phyloP scores from a whole-genome alignment of 768 basidiomycete genomes.

The Guyanaporus albipodus region DNA sequence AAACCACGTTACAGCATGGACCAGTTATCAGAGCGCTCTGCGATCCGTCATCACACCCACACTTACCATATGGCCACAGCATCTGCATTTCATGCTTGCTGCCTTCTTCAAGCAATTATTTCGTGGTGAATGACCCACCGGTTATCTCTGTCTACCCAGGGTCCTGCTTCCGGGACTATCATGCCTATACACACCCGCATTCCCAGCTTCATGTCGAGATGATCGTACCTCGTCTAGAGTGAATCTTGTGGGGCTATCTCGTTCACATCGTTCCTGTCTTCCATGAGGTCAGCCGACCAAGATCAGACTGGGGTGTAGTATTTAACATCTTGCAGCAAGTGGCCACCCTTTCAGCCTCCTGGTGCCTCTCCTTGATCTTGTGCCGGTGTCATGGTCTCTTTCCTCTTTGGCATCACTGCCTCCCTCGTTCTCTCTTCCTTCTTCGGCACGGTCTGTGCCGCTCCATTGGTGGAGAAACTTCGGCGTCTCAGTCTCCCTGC shows the following conservation, averaged over 20 bases:
- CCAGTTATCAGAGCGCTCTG: not conserved
- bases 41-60: not conserved
- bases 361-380: not conserved
- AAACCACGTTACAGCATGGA: too few relatives aligned
- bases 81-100: not conserved
- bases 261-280: slow-evolving; percentile 4
- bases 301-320: slow-evolving; percentile 5
- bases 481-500: slow-evolving; percentile 19
- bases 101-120: not conserved
- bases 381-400: slow-evolving; percentile 11
- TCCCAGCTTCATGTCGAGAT: not conserved
- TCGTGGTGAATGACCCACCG: not conserved
- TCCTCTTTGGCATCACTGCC: slow-evolving; percentile 5
- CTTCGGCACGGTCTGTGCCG: slow-evolving; percentile 7
- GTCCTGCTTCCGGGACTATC: slow-evolving; percentile 2
- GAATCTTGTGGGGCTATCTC: not conserved
- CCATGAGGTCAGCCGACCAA: slow-evolving; percentile 2
- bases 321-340: slow-evolving; percentile 11
- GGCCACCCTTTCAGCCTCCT: not conserved
- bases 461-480: slow-evolving; percentile 23
- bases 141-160: not conserved
- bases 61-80: not conserved
- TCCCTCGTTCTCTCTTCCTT: slow-evolving; percentile 4
- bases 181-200: slow-evolving; percentile 1
- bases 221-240: not conserved